Evolutionary conservation across 345 rosid species (phyloP), one percentile per base, ranked within the genome.

Genomic region (Raphanus sativus): DNA sequence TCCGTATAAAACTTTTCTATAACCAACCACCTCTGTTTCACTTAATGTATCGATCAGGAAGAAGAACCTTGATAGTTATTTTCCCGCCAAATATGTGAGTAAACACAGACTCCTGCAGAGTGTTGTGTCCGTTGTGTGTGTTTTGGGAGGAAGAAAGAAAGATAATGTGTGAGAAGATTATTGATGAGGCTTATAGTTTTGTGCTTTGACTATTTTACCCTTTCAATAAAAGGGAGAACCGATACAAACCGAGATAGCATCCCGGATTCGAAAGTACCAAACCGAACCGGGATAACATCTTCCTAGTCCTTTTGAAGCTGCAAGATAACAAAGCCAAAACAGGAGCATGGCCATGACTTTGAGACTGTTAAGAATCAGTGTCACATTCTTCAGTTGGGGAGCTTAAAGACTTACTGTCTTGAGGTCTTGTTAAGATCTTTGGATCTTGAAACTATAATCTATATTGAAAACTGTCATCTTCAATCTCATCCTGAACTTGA

Each of bases 341-440:
- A 28, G 29, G 29, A 42, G 55, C 3, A 77, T 84, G 42, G 87
- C 75, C 86, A 56, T 88, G 91, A 2, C 86, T 85, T 1, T 91
- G 86, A 6, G 95, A 81, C 71, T 87, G 38, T 28, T 15, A 55
- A 75, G 55, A 89, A 84, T 80, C 71, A 87, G 0, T 84, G 77
- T 74, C 81, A 84, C 29, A 66, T 33, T 33, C 25, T 62, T 34
- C 16, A 34, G 7, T 67, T 52, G 10, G 1, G 6, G 30, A 8
- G 9, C 6, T 25, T 21, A 28, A 33, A 21, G 6, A 78, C 91
- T 85, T 85, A 91, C 97, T 48, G 81, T 77, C 82, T 90, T 91
- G 50, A 94, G 87, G 28, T 86, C 84, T 30, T 75, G 84, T 54
- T 54, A 94, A 67, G 24, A 71, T 70, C 10, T 85, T 88, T 40